Base-by-base conservation (phyloP, 306 rosid species). In the Echinosophora koreensis region DNA sequence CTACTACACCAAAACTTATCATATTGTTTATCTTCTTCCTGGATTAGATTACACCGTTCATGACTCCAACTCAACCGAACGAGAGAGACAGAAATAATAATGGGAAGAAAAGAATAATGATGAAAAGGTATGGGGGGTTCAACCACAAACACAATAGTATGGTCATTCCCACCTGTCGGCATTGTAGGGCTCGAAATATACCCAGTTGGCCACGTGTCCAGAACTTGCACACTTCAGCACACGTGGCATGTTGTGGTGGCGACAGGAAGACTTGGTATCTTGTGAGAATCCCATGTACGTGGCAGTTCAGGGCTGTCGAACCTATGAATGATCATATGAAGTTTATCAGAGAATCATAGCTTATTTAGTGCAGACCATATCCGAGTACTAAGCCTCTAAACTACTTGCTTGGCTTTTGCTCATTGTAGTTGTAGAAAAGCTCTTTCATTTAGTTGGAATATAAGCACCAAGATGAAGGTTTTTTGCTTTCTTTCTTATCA, bases 401-500 rank as follows among this genome's bases (percentile, higher is more conserved):
- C 66, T 39, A 77, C 73, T 68, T 87, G 69, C 57, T 57, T 14
- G 22, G 16, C 35, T 77, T 76, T 80, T 76, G 6, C 58, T 44
- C 39, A 13, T 54, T 37, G 39, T 34, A 4, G 66, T 57, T 39
- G 80, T 66, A 15, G 5, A 28, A 14, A 41, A 42, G 71, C 15
- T 52, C 28, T 67, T 50, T 39, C 65, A 27, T 76, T 63, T 34
- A 2, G 74, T 77, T 68, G 14, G 54, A 5, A 22, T 44, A n/a
- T n/a, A 68, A 82, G 56, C 83, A 78, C 59, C 64, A 81, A 81
- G 54, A 90, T 87, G 97, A 87, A 90, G 97, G 97, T 86, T 52
- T 32, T 83, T 73, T 38, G 42, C 86, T 76, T 60, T 86, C 39
- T 22, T 83, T 73, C 30, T 55, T 87, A 73, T 61, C 44, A 76